Conservation (phyloP, 768 basidiomycete species). For the Macrolepiota albuminosa region DNA sequence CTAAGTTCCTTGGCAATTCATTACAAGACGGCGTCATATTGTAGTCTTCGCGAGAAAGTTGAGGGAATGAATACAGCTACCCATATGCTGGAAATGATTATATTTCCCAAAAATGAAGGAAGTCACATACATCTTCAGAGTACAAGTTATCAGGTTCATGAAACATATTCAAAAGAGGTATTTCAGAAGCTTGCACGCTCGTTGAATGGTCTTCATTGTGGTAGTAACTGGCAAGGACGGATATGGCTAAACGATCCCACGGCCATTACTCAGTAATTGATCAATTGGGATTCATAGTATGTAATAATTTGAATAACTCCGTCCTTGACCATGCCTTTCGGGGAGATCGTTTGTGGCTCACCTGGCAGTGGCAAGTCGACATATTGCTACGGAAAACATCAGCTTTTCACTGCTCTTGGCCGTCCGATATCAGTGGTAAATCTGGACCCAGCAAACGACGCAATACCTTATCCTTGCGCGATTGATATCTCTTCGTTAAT, state of each 20-base stretch:
- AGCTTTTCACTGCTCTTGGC: slow-evolving; percentile 81
- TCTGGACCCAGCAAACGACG: slow-evolving; percentile 91
- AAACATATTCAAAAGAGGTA: slow-evolving; percentile 1
- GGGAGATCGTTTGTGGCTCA: slow-evolving; percentile 82
- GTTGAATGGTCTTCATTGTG: not conserved
- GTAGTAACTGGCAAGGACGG: not conserved
- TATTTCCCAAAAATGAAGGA: not conserved
- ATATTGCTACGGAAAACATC: slow-evolving; percentile 83
- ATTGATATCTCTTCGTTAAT: slow-evolving; percentile 83
- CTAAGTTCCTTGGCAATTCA: not conserved
- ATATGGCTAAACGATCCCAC: not conserved
- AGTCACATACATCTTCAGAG: slow-evolving; percentile 29
- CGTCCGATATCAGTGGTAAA: slow-evolving; percentile 90
- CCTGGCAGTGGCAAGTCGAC: slow-evolving; percentile 88
- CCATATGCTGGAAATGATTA: not conserved
- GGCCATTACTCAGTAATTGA: not conserved
- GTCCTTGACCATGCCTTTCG: slow-evolving; percentile 63
- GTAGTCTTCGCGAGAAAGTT: slow-evolving; percentile 19
- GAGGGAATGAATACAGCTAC: slow-evolving; percentile 21
- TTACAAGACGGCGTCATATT: not conserved
- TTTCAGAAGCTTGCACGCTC: not conserved
- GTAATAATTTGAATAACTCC: not conserved
- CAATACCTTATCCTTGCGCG: slow-evolving; percentile 87
- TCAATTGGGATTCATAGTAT: too few species aligned
- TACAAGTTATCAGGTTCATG: slow-evolving; percentile 20